A percentile compares a stretch with the other conserved stretches of the same genome.
Conservation (phyloP, 257 asterid genomes). For the Przewalskia tangutica region DNA sequence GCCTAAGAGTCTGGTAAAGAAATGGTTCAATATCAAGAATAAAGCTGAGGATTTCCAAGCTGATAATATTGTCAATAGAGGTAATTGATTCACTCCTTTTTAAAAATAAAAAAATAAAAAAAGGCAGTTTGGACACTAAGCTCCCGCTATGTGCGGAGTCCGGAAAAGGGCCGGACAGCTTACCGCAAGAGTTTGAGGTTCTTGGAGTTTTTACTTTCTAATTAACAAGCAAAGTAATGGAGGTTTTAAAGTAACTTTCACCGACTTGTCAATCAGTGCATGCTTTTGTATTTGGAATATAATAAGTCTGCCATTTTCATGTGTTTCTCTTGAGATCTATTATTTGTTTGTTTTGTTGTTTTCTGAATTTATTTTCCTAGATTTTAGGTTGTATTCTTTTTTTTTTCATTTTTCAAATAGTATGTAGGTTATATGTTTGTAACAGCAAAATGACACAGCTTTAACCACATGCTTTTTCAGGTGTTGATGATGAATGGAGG, state of each 20-base stretch:
- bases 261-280: constrained; percentile 10
- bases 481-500: constrained; percentile 93
- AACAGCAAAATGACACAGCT: constrained; percentile 42
- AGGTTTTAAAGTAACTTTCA: background rate
- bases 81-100: constrained; percentile 18
- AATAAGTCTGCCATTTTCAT: constrained; percentile 17
- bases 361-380: constrained; percentile 14
- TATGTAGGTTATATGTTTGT: constrained; percentile 34
- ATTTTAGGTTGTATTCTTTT: background rate
- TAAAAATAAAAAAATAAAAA: background rate
- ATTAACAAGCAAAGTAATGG: background rate
- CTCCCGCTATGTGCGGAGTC: no score
- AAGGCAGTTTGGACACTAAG: no score
- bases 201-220: background rate
- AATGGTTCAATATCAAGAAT: constrained; percentile 86
- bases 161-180: no score
- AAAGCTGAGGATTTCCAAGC: constrained; percentile 89
- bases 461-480: constrained; percentile 61
- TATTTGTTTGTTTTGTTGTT: constrained; percentile 14
- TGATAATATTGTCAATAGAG: constrained; percentile 57
- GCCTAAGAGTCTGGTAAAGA: constrained; percentile 88
- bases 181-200: background rate
- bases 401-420: constrained; percentile 20
- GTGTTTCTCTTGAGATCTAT: constrained; percentile 25
- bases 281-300: constrained; percentile 14